Base-by-base conservation (phyloP, 139 green algal genomes). In the Pseudopediastrum boryanum region DNA sequence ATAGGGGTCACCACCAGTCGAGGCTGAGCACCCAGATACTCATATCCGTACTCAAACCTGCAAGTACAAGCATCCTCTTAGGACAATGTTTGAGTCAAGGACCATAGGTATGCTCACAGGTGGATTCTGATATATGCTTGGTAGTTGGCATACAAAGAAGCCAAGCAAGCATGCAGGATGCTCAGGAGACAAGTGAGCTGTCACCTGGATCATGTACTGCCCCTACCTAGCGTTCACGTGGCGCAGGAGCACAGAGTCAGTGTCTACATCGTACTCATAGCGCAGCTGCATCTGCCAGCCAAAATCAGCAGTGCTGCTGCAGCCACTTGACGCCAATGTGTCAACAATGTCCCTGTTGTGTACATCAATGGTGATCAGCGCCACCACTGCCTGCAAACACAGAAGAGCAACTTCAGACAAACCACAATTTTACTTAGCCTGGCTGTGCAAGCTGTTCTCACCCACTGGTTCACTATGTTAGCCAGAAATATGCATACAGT, bases 281-380 rank as follows among this genome's bases (percentile, higher is more conserved):
- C 91, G 75, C 65, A 94, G 80, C 83, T 92, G 91, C 92, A 94
- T 95, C 86, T 95, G 92, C 93, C 93, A 97, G 41, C 84, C 75
- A 83, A 97, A 97, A 44, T 94, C 88, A 51, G 83, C 90, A n/a
- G 73, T 48, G 52, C 85, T 78, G n/a, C 69, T 74, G 9, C 88
- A 83, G 33, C 77, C 76, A 8, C 88, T 61, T 0, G 72, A 41
- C 38, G 87, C 62, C 25, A 97, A 82, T 48, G 88, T 72, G 23
- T 84, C 74, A 54, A 94, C 83, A 31, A 95, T 93, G 83, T 95
- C 92, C 33, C 90, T 84, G 33, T 90, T 89, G 83, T 96, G 92
- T 52, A 97, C 93, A 78, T 97, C 93, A 38, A 95, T 92, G 2
- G 93, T 97, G 88, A 97, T 95, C 64, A 97, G 86, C 33, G 93